Conservation (phyloP, 192 early-diverging fungal genomes). For the Phycomyces blakesleeanus region DNA sequence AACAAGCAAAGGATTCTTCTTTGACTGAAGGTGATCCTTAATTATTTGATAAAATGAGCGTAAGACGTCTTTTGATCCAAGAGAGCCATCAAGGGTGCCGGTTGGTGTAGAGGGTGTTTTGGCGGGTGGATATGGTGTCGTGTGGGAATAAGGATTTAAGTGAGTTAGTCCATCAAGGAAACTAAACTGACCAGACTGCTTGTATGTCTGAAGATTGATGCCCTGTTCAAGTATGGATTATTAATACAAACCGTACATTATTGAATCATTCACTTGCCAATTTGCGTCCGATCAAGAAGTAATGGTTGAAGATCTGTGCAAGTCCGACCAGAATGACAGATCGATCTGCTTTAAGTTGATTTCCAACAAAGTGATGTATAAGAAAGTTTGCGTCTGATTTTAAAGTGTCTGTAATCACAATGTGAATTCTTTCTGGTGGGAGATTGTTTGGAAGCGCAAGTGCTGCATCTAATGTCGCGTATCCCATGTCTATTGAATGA, state of each 20-base stretch:
- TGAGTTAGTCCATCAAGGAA: slow-evolving; percentile 59
- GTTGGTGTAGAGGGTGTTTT: slow-evolving; percentile 30
- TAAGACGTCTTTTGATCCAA: slow-evolving; percentile 18
- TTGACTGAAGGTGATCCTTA: slow-evolving; percentile 15
- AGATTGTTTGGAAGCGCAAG: slow-evolving; percentile 43
- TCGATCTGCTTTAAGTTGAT: slow-evolving; percentile 52
- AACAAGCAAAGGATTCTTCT: slow-evolving; percentile 38
- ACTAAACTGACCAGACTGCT: slow-evolving; percentile 42
- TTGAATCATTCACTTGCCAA: slow-evolving; percentile 36
- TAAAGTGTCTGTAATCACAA: slow-evolving; percentile 55
- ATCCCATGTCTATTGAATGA: slow-evolving; percentile 33
- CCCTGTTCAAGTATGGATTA: slow-evolving; percentile 33
- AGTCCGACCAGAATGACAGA: slow-evolving; percentile 54
- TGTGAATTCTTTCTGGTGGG: slow-evolving; percentile 37
- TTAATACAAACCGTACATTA: not conserved
- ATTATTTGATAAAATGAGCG: slow-evolving; percentile 40
- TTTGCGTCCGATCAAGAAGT: slow-evolving; percentile 53
- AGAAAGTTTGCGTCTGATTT: slow-evolving; percentile 56
- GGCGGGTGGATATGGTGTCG: slow-evolving; percentile 23
- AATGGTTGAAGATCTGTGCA: slow-evolving; percentile 56
- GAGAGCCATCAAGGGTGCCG: slow-evolving; percentile 17
- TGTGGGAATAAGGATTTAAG: slow-evolving; percentile 39
- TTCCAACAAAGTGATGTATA: slow-evolving; percentile 58
- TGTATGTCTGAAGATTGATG: slow-evolving; percentile 43
- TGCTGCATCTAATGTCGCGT: slow-evolving; percentile 43